phyloP scores from a whole-genome alignment of 805 yeast genomes.

The Nakazawaea wyomingensis region DNA sequence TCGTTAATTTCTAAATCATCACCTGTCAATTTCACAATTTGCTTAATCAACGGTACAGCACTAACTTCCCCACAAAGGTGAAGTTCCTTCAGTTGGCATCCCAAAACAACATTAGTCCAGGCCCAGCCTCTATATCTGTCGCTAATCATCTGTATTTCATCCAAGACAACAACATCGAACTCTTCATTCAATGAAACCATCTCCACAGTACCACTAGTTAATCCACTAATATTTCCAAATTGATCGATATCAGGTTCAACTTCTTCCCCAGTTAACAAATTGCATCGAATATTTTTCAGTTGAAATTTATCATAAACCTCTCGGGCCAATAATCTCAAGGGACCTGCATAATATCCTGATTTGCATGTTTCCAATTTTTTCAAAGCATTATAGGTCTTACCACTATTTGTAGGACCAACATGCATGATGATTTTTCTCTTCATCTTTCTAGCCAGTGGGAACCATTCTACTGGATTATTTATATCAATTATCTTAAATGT shows the following conservation, averaged over 20 bases:
- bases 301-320: constrained; percentile 85
- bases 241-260: constrained; percentile 65
- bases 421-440: constrained; percentile 83
- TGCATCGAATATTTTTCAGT: constrained; percentile 62
- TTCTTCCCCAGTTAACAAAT: constrained; percentile 94
- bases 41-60: constrained; percentile 61
- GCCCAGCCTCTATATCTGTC: constrained; percentile 83
- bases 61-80: constrained; percentile 94
- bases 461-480: constrained; percentile 70
- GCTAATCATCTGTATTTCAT: constrained; percentile 93
- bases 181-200: constrained; percentile 70
- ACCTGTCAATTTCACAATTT: constrained; percentile 64
- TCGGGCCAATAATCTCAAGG: constrained; percentile 82
- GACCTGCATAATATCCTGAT: constrained; percentile 92
- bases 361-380: constrained; percentile 57
- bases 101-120: constrained; percentile 89
- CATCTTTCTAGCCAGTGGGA: constrained; percentile 76
- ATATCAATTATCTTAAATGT: constrained; percentile 37
- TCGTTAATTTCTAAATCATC: constrained; percentile 68
- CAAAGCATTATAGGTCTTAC: constrained; percentile 85
- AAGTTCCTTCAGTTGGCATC: constrained; percentile 77
- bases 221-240: constrained; percentile 64
- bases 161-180: constrained; percentile 86
- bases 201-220: constrained; percentile 88
- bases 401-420: constrained; percentile 96